A percentile compares a stretch with the other conserved stretches of the same genome.
These are phyloP conservation scores for Rosa rugosa DNA, from an alignment of 306 rosid genomes.

Conservation along the genomic window DNA sequence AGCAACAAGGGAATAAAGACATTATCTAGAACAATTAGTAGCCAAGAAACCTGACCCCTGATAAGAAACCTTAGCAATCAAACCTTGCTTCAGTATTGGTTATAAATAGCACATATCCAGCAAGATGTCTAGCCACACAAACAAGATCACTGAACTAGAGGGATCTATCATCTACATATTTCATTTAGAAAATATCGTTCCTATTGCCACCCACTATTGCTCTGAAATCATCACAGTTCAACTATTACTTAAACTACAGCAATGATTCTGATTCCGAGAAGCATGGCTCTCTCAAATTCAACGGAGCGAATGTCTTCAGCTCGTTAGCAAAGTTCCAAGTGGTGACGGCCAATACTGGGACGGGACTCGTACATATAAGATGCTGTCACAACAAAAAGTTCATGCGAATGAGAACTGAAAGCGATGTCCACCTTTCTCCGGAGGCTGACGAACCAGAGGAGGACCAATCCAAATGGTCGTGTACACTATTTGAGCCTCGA, in stretches of 20 bases:
- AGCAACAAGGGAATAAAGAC: no score
- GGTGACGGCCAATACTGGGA: not conserved
- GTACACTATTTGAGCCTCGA: constrained; percentile 3
- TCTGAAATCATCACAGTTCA: no score
- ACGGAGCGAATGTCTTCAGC: not conserved
- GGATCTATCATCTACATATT: no score
- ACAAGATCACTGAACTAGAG: no score
- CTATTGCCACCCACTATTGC: no score
- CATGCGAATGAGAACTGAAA: not conserved
- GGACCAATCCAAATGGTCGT: not conserved
- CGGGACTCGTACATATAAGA: not conserved
- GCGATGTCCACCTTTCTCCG: not conserved
- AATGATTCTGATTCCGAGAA: not conserved
- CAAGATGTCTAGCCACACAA: no score
- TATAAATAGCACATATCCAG: no score
- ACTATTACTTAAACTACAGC: not conserved
- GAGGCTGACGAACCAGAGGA: constrained; percentile 3
- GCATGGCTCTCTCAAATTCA: not conserved
- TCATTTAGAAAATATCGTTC: no score
- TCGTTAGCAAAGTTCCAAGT: not conserved
- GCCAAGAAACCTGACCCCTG: no score
- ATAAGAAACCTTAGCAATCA: no score
- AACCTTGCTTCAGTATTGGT: no score
- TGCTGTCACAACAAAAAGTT: not conserved
- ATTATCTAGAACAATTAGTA: no score